phyloP scores from a whole-genome alignment of 179 eudicot genomes.

The Actinidia polygama region DNA sequence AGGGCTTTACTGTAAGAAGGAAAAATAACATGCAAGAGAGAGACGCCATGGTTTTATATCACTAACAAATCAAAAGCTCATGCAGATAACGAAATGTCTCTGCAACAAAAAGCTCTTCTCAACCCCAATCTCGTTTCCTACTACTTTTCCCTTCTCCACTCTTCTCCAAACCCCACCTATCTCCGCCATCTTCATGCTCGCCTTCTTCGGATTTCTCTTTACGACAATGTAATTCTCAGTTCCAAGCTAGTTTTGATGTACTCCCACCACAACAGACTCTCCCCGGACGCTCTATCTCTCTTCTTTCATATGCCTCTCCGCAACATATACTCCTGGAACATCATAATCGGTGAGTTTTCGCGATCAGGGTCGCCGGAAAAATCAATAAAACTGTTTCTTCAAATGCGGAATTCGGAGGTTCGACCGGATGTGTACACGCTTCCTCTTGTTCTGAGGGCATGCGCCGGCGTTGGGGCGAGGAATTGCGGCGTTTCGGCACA shows the following conservation, averaged over 20 bases:
- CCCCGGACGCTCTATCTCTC: slow-evolving; percentile 20
- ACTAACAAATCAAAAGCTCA: neutral
- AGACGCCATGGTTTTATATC: no score
- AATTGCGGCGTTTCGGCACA: slow-evolving; percentile 30
- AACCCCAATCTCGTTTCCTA: slow-evolving; percentile 9
- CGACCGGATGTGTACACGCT: slow-evolving; percentile 46
- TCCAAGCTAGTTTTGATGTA: slow-evolving; percentile 18
- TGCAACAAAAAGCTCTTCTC: slow-evolving; percentile 3
- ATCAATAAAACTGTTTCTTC: slow-evolving; percentile 25
- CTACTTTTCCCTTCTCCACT: neutral
- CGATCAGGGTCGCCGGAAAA: slow-evolving; percentile 24
- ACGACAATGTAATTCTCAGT: slow-evolving; percentile 14
- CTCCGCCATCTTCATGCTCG: slow-evolving; percentile 23
- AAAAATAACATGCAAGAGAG: no score
- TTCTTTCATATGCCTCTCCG: slow-evolving; percentile 30
- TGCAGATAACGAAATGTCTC: slow-evolving; percentile 5
- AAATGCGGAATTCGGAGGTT: slow-evolving; percentile 35
- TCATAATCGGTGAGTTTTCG: slow-evolving; percentile 33
- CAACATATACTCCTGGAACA: slow-evolving; percentile 42
- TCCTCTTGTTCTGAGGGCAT: slow-evolving; percentile 37
- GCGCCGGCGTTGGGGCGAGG: slow-evolving; percentile 32
- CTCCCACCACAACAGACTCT: slow-evolving; percentile 16
- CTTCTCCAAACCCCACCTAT: neutral
- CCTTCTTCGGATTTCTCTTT: slow-evolving; percentile 6
- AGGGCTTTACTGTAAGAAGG: no score